Evolutionary conservation across 768 basidiomycete species (phyloP), one percentile per base, ranked within the genome.

Genomic region (Leccinum obscurum): DNA sequence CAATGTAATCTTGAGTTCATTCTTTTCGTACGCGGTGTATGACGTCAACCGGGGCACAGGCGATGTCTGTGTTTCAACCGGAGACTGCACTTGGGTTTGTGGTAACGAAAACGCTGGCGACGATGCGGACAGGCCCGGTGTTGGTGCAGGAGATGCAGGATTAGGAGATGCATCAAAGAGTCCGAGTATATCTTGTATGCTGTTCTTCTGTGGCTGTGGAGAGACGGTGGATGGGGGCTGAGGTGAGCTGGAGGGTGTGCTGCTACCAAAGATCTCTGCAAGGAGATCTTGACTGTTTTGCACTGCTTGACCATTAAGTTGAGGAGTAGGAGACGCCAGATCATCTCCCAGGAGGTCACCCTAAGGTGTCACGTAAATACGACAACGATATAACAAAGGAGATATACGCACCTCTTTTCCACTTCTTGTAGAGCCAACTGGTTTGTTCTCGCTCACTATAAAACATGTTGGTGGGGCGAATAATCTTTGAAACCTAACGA

Each of bases 391-490:
- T 20, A n/a, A 26, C 8, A 14, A 26, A 41, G 24, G 41, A 17
- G 15, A 46, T 22, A 26, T 44, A 70, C 81, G 26, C 66, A 89
- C 89, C 61, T 94, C 92, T 74, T 87, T 89, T 34, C 83, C 83
- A 15, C 85, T 82, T 68, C 85, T 81, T 1, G 94, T 92, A 1
- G 95, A 95, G 4, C 96, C 97, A 32, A 99, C 97, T 37, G 93
- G 92, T 69, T 95, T 93, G 70, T 94, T 93, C 76, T 99, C 96
- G 76, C 93, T 95, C 55, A 95, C 94, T 95, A 65, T 9, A 54
- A 30, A 52, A 60, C 13, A 6, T 6, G 28, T 64, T 17, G 73
- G 50, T 4, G 7, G 3, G 28, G 50, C n/a, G 24, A 55, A 46
- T 6, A 6, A 48, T 9, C 13, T 11, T 41, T n/a, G 14, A 52